Evolutionary conservation across 345 rosid genomes (phyloP).

Genomic region (Zanthoxylum bungeanum): DNA sequence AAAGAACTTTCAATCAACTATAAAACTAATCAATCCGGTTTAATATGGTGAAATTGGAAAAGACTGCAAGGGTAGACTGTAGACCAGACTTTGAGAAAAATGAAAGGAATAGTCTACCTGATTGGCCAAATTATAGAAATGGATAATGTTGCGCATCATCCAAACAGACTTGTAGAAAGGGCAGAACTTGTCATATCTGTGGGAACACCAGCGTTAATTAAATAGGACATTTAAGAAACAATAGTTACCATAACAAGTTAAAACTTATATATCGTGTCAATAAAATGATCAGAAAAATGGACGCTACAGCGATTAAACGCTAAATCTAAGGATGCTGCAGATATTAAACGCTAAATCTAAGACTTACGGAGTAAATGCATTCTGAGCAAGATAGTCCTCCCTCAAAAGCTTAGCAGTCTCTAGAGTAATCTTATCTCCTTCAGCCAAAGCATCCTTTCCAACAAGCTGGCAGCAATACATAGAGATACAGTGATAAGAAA

Average conservation of each 20-base stretch:
- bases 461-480: slow-evolving; percentile 88
- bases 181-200: slow-evolving; percentile 94
- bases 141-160: slow-evolving; percentile 99
- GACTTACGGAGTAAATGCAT: slow-evolving; percentile 96
- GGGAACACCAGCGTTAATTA: slow-evolving; percentile 17
- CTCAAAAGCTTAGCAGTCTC: slow-evolving; percentile 99
- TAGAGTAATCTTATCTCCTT: slow-evolving; percentile 87
- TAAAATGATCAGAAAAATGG: background rate
- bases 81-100: background rate
- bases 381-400: slow-evolving; percentile 99
- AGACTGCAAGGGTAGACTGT: too few relatives aligned
- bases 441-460: slow-evolving; percentile 99
- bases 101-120: slow-evolving; percentile 49
- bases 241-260: background rate
- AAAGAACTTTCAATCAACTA: background rate
- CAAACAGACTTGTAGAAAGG: slow-evolving; percentile 99
- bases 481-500: slow-evolving; percentile 8
- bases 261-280: background rate
- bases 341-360: background rate
- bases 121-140: slow-evolving; percentile 90
- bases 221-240: background rate
- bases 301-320: background rate
- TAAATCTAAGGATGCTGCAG: background rate
- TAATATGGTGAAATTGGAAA: background rate
- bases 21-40: background rate